Conservation (phyloP, 2,329 filamentous ascomycete species). For the Colletotrichum lini region DNA sequence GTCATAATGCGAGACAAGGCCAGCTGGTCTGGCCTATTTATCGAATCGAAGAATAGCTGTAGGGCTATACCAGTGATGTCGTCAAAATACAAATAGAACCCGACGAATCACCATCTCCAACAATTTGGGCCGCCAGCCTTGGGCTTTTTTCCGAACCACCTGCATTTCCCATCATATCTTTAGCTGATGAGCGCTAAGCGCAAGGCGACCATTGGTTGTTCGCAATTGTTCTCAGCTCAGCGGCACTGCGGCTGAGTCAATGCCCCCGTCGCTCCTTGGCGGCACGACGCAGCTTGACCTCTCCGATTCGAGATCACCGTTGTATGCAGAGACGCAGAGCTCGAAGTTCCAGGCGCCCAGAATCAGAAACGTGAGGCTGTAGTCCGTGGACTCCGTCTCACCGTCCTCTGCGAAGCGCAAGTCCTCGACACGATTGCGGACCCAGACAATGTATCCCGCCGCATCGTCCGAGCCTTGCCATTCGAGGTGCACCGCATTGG, state of each 20-base stretch:
- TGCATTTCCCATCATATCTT: not conserved
- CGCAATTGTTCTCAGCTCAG: not conserved
- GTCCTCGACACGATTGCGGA: conserved; percentile 12
- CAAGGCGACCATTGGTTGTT: not conserved
- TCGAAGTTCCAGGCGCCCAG: too few species aligned
- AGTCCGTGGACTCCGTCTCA: conserved; percentile 1
- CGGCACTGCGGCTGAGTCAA: not conserved
- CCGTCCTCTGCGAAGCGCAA: conserved; percentile 8
- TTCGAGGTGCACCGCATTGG: conserved; percentile 8
- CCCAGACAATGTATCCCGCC: conserved; percentile 25
- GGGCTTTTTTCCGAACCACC: not conserved
- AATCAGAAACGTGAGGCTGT: conserved; percentile 25
- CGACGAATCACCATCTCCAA: not conserved
- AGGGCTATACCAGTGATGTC: not conserved
- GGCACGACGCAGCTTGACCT: conserved; percentile 12
- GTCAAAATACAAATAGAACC: not conserved
- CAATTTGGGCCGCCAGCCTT: not conserved
- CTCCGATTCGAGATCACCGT: conserved; percentile 41
- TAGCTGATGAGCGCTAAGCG: not conserved
- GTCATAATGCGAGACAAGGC: not conserved
- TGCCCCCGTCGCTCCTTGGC: not conserved
- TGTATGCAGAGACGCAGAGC: conserved; percentile 25
- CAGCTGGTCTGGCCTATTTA: not conserved
- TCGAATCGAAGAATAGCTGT: not conserved
- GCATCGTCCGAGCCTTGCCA: conserved; percentile 1